These are phyloP conservation scores for Plasmodium vinckei DNA, from an alignment of 169 alveolate species.

Conservation along the genomic window DNA sequence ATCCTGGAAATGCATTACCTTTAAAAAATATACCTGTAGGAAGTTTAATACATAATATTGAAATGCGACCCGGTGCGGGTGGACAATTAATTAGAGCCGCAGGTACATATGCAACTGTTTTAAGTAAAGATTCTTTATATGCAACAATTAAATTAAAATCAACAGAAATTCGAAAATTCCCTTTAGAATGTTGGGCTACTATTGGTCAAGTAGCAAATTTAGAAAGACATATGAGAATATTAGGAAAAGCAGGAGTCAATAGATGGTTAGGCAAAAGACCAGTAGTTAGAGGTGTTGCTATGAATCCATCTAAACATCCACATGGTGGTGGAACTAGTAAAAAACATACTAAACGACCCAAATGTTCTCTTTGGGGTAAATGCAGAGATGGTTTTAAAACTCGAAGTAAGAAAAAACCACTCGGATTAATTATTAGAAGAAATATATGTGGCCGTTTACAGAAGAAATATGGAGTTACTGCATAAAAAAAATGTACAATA, in stretches of 20 bases:
- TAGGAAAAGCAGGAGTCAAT: constrained; percentile 88
- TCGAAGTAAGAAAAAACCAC: constrained; percentile 85
- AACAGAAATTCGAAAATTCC: constrained; percentile 90
- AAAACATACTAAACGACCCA: constrained; percentile 87
- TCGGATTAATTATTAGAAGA: constrained; percentile 87
- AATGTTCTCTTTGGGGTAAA: constrained; percentile 89
- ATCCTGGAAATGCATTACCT: constrained; percentile 92
- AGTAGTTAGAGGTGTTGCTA: constrained; percentile 89
- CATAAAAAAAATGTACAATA: background rate
- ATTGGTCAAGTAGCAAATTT: constrained; percentile 90
- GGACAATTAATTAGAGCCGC: constrained; percentile 91
- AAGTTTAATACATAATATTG: constrained; percentile 90
- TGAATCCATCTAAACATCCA: constrained; percentile 90
- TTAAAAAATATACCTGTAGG: constrained; percentile 89
- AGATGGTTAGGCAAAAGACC: constrained; percentile 91
- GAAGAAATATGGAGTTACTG: constrained; percentile 85
- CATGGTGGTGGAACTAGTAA: constrained; percentile 91
- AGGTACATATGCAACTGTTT: constrained; percentile 88
- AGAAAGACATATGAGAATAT: constrained; percentile 79
- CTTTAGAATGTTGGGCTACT: constrained; percentile 92
- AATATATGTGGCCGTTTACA: constrained; percentile 85
- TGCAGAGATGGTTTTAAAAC: constrained; percentile 87
- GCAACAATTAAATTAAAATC: constrained; percentile 91
- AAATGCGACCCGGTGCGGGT: constrained; percentile 92
- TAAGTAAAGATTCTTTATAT: constrained; percentile 82